Percentiles rank a stretch among this genome's conserved stretches.
Conservation (phyloP, 2,329 filamentous ascomycete genomes). For the Paecilomyces sp. region DNA sequence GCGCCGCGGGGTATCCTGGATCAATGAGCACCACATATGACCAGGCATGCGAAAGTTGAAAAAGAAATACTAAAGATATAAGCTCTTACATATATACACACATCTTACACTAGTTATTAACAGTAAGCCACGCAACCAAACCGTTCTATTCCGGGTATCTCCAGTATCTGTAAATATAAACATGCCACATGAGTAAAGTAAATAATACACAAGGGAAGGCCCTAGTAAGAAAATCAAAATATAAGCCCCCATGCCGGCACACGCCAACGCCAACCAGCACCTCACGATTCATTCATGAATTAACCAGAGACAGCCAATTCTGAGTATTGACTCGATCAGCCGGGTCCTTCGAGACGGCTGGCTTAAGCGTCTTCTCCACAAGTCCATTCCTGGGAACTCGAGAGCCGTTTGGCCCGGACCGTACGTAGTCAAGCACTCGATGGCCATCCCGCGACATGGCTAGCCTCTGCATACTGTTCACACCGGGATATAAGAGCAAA, state of each 20-base stretch:
- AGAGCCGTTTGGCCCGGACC: conserved; percentile 27
- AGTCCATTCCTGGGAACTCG: conserved; percentile 33
- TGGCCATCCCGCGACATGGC: conserved; percentile 39
- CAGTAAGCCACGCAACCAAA: neutral
- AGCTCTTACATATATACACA: neutral
- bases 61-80: neutral
- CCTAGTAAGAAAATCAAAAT: neutral
- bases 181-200: neutral
- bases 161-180: neutral
- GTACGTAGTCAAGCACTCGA: conserved; percentile 33
- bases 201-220: neutral
- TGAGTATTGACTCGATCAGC: conserved; percentile 20
- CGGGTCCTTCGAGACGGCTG: conserved; percentile 33
- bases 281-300: neutral
- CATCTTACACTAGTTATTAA: neutral
- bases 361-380: conserved; percentile 31
- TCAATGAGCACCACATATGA: neutral
- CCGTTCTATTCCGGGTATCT: neutral
- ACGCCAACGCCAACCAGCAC: too few relatives aligned
- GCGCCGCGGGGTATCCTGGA: neutral
- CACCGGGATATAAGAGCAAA: conserved; percentile 34
- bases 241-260: neutral
- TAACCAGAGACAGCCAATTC: conserved; percentile 20
- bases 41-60: neutral
- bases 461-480: conserved; percentile 32